These are phyloP conservation scores for Coelastrella sp. DNA, from an alignment of 139 green algal genomes.

Conservation along the genomic window DNA sequence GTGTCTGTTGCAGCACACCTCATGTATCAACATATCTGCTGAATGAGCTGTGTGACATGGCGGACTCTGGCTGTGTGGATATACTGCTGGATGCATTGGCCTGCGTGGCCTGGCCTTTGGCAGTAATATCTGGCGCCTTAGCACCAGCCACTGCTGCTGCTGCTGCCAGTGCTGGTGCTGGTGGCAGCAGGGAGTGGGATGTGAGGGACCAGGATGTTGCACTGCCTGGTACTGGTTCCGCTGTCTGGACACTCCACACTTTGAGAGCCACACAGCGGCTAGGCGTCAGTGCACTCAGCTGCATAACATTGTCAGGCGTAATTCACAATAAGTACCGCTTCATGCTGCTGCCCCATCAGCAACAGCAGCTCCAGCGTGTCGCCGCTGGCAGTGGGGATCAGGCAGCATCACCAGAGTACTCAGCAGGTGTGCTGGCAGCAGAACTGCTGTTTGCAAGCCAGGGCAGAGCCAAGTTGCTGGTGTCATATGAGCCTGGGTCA, in stretches of 20 bases:
- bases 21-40: background rate
- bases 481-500: background rate
- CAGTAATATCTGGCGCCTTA: background rate
- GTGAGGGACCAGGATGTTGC: background rate
- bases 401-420: background rate
- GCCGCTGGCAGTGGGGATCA: background rate
- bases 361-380: background rate
- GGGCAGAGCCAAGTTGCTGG: background rate
- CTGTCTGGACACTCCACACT: background rate
- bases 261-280: background rate
- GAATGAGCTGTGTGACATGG: constrained; percentile 37
- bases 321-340: background rate
- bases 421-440: background rate
- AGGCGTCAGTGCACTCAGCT: background rate
- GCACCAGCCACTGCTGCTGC: background rate
- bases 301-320: background rate
- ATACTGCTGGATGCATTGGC: constrained; percentile 31
- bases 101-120: constrained; percentile 14
- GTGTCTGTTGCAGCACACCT: background rate
- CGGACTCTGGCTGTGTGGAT: background rate
- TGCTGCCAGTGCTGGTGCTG: background rate
- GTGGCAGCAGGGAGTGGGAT: background rate
- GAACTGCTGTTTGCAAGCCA: constrained; percentile 16
- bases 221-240: background rate
- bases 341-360: background rate